phyloP scores from a whole-genome alignment of 495 filamentous ascomycete species.

The Penicillium tannophilum region DNA sequence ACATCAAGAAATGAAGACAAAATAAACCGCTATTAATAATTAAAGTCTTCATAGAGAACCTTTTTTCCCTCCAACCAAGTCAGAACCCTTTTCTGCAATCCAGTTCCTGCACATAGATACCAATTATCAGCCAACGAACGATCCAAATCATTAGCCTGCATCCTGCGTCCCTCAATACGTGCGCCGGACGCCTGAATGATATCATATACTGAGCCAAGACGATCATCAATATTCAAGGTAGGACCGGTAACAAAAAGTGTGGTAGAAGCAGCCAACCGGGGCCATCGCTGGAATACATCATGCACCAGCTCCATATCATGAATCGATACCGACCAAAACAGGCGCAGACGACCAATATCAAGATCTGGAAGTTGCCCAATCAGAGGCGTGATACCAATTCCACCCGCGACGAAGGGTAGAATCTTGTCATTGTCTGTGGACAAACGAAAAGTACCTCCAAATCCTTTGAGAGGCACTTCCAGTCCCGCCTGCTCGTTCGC shows the following conservation, averaged over 20 bases:
- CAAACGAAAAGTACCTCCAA: conserved; percentile 70
- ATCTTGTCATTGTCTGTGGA: conserved; percentile 37
- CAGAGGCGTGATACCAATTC: conserved; percentile 80
- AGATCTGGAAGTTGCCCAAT: conserved; percentile 61
- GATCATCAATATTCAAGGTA: not conserved
- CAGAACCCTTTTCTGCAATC: conserved; percentile 56
- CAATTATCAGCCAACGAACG: conserved; percentile 51
- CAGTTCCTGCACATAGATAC: conserved; percentile 66
- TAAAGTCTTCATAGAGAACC: conserved; percentile 70
- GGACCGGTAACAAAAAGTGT: conserved; percentile 15
- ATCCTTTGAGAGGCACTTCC: conserved; percentile 67
- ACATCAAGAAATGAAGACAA: not conserved
- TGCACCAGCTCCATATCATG: conserved; percentile 63
- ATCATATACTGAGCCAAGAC: not conserved
- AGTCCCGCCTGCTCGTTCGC: conserved; percentile 53
- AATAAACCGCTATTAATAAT: conserved; percentile 48
- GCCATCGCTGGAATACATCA: conserved; percentile 58
- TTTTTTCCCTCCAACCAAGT: conserved; percentile 66
- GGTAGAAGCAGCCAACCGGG: conserved; percentile 51
- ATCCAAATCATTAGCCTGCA: conserved; percentile 43
- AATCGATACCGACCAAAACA: conserved; percentile 48
- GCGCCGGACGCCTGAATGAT: conserved; percentile 51
- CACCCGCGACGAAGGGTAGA: conserved; percentile 65
- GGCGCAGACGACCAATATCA: conserved; percentile 43
- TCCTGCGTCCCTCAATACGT: conserved; percentile 32